Percentiles rank a stretch among this genome's conserved stretches.
Conservation (phyloP, 345 rosid genomes). For the Arabidopsis suecica region DNA sequence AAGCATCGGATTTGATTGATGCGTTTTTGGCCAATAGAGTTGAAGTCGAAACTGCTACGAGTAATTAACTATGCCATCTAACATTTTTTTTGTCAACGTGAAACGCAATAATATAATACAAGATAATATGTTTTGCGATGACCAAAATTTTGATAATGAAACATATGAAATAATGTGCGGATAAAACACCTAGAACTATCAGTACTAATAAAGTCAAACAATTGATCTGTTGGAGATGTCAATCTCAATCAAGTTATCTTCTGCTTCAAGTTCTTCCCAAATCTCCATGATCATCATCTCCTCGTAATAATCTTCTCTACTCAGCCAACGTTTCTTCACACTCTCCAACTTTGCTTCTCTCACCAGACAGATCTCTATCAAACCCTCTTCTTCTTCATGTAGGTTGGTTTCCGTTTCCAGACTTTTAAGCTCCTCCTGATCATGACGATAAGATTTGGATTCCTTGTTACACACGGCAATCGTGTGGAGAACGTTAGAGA, state of each 20-base stretch:
- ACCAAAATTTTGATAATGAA: background rate
- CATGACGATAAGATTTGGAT: slow-evolving; percentile 22
- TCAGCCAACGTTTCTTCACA: slow-evolving; percentile 35
- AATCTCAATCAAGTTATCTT: slow-evolving; percentile 78
- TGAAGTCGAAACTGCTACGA: slow-evolving; percentile 26
- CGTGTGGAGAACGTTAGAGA: slow-evolving; percentile 46
- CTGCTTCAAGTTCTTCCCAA: slow-evolving; percentile 60
- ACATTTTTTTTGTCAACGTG: slow-evolving; percentile 4
- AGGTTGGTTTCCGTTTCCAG: slow-evolving; percentile 26
- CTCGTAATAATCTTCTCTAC: slow-evolving; percentile 44
- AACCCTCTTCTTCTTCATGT: slow-evolving; percentile 52
- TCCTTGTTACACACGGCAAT: slow-evolving; percentile 28
- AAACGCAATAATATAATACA: background rate
- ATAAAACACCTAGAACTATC: background rate
- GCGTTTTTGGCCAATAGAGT: slow-evolving; percentile 42
- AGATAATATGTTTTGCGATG: background rate
- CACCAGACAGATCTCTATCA: slow-evolving; percentile 65
- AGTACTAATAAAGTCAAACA: slow-evolving; percentile 12
- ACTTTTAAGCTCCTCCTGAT: slow-evolving; percentile 19
- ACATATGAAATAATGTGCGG: slow-evolving; percentile 7
- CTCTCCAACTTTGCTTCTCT: slow-evolving; percentile 41
- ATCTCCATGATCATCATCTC: slow-evolving; percentile 48
- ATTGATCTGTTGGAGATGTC: slow-evolving; percentile 73
- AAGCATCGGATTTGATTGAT: slow-evolving; percentile 44
- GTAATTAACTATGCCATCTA: slow-evolving; percentile 20